A percentile compares a stretch with the other conserved stretches of the same genome.
phyloP scores from a whole-genome alignment of 176 grass and related monocot genomes.

The Avena atlantica region DNA sequence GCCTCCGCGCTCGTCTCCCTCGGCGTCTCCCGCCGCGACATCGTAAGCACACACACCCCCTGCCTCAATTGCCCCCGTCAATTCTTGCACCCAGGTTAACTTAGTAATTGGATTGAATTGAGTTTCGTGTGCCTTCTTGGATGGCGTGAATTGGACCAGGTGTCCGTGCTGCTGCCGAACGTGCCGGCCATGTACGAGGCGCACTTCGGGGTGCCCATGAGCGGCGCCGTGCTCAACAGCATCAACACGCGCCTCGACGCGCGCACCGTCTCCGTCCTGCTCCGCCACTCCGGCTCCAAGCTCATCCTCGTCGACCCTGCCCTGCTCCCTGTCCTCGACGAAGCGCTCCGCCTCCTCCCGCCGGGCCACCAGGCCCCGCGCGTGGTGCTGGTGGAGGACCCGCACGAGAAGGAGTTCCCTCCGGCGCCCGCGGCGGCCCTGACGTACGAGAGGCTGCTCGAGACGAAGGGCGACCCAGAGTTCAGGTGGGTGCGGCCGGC shows the following conservation, averaged over 20 bases:
- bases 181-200: slow-evolving; percentile 94
- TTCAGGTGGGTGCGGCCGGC: slow-evolving; percentile 68
- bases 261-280: slow-evolving; percentile 75
- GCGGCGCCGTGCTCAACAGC: slow-evolving; percentile 86
- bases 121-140: too few species aligned
- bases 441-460: slow-evolving; percentile 74
- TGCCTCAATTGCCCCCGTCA: background rate
- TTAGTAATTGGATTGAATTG: background rate
- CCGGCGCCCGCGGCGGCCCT: background rate
- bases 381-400: slow-evolving; percentile 74
- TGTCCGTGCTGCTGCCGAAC: slow-evolving; percentile 84
- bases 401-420: slow-evolving; percentile 46
- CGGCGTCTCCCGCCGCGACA: slow-evolving; percentile 70
- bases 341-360: slow-evolving; percentile 63
- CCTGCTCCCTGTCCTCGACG: slow-evolving; percentile 50
- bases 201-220: slow-evolving; percentile 96
- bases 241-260: slow-evolving; percentile 92
- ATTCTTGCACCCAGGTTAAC: too few species aligned
- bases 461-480: slow-evolving; percentile 59
- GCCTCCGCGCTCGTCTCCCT: slow-evolving; percentile 78
- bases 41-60: slow-evolving; percentile 44
- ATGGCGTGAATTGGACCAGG: slow-evolving; percentile 38
- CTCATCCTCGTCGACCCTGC: slow-evolving; percentile 71
- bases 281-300: slow-evolving; percentile 72
- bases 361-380: slow-evolving; percentile 46